Base-by-base conservation (phyloP, 2,329 filamentous ascomycete genomes). In the Berkeleyomyces basicola region DNA sequence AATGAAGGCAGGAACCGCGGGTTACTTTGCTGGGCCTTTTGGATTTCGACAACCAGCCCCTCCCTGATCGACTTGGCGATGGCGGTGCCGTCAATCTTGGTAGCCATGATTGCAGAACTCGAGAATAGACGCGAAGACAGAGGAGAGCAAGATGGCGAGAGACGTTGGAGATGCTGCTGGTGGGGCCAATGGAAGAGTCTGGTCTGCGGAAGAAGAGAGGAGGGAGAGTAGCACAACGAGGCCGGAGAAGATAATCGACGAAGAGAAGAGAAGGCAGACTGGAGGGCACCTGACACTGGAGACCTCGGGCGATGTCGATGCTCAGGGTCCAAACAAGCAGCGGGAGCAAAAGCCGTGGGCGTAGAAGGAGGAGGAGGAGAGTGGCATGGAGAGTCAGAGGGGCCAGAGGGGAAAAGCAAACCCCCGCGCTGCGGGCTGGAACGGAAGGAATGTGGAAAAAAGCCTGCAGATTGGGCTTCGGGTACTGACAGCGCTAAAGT, bases 11-110 rank as follows among this genome's bases (percentile, higher is more conserved):
- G 85, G 79, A 90, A 99, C 69, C 90, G 82, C 47, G 92, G 87
- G 73, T 96, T 96, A 65, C 79, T 74, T 75, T 83, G 81, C 75
- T 96, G 92, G 72, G 84, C 87, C 72, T 88, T 79, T 68, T 83
- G 81, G 74, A 99, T 95, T 74, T 96, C 86, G 57, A 77, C 77
- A 69, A 86, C 86, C 70, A 99, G 81, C 66, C 81, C 81, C 77
- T 91, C 88, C 66, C 93, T 86, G 72, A 97, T 96, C 72, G 79
- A 82, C 78, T 92, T 95, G 69, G 93, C 93, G 77, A 97, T 90
- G 72, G 89, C 90, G 63, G 86, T 96, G 78, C 93, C 93, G 78
- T 99, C 93, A 70, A 99, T 93, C 79, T 90, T 96, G 68, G 90
- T 92, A 69, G 84, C 83, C 91, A 96, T 97, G 71, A 76, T 78